Percentiles rank a stretch among this genome's conserved stretches.
These are phyloP conservation scores for Ampelocalamus luodianensis DNA, from an alignment of 176 grass and related monocot species.

Conservation along the genomic window DNA sequence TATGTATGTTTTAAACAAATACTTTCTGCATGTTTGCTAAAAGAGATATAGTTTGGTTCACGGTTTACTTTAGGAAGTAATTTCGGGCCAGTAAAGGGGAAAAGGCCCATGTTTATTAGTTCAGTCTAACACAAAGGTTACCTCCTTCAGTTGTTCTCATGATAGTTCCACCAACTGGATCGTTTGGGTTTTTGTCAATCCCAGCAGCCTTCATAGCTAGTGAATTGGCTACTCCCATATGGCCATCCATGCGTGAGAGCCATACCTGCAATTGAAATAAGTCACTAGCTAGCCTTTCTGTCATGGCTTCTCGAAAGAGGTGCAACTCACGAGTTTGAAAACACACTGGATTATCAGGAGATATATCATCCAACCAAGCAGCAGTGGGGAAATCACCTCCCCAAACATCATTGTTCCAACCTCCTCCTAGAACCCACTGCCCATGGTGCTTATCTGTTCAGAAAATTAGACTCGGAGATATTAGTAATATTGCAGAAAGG, in stretches of 20 bases:
- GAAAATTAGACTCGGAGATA: neutral
- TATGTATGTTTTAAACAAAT: constrained; percentile 6
- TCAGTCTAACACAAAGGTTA: constrained; percentile 37
- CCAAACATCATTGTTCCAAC: constrained; percentile 93
- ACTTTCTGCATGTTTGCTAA: neutral
- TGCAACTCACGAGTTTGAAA: constrained; percentile 6
- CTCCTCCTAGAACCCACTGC: constrained; percentile 76
- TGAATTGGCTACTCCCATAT: constrained; percentile 90
- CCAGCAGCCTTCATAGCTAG: constrained; percentile 77
- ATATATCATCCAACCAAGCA: constrained; percentile 87
- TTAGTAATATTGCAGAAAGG: neutral
- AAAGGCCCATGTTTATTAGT: neutral
- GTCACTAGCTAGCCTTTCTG: neutral
- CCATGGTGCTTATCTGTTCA: constrained; percentile 62
- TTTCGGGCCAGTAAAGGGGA: neutral
- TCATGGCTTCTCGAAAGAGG: constrained; percentile 5
- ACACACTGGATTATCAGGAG: constrained; percentile 85
- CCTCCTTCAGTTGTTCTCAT: constrained; percentile 71
- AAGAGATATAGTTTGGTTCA: neutral
- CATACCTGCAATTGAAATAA: constrained; percentile 61
- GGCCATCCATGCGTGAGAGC: constrained; percentile 86
- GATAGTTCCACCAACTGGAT: constrained; percentile 83
- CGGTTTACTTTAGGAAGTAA: neutral
- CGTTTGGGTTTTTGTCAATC: constrained; percentile 55
- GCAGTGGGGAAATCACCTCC: constrained; percentile 60